Base-by-base conservation (phyloP, 495 filamentous ascomycete genomes). In the Xylaria grammica region DNA sequence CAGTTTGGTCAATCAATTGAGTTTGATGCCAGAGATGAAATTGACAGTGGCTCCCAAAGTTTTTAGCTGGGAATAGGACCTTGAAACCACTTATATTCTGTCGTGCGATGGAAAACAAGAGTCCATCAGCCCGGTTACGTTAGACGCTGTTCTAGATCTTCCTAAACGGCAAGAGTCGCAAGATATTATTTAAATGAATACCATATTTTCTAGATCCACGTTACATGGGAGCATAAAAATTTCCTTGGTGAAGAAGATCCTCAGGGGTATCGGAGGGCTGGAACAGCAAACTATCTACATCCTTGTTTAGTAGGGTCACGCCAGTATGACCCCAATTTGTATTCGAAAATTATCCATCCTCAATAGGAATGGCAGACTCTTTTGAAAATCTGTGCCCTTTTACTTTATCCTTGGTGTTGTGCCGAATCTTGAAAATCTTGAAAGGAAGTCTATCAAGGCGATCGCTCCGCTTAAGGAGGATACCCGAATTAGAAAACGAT, bases 261-360 rank as follows among this genome's bases (percentile, higher is more conserved):
- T 57, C 54, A 57, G 54, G 54, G 54, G 54, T 44, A 42, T 57
- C 26, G 54, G 20, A 36, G 53, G 54, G 36, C 54, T 57, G 38
- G 54, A 57, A 44, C 54, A 20, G 22, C 30, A 26, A 57, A 29
- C 24, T 30, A 11, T 57, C 19, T 57, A 57, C 26, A 57, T 44
- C 54, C 54, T 44, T 57, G 54, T 42, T 30, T 4, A 32, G 38
- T 42, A 44, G 38, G 38, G 54, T 57, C 38, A 30, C 54, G 36
- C 54, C 26, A 57, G 30, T 38, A n/a, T 30, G 24, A 22, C 36
- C 24, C 34, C 54, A 22, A 57, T 22, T 57, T n/a, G 24, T 4
- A 44, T 44, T 44, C 20, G 13, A 57, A 36, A 20, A 19, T 11
- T 40, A 24, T 38, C 40, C 32, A 55, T 55, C 52, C 52, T 38